Evolutionary conservation across 2,329 filamentous ascomycete species (phyloP).

Genomic region (Neopestalotiopsis rosae): DNA sequence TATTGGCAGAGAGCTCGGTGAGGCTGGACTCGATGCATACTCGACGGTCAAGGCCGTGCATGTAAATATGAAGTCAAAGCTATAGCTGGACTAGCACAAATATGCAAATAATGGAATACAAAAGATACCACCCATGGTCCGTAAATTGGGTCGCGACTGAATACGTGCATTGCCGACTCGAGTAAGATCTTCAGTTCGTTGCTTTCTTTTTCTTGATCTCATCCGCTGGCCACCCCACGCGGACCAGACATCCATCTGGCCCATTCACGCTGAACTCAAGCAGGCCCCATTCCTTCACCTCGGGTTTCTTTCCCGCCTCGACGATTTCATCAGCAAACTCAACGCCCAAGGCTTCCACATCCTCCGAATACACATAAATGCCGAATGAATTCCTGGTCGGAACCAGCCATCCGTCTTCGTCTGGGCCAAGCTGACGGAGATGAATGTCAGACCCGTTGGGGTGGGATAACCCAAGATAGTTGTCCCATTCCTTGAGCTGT

Average conservation of each 20-base stretch:
- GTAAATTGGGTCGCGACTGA: too few species aligned
- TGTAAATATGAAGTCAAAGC: conserved; percentile 20
- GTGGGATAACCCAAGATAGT: conserved; percentile 10
- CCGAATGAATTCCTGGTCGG: conserved; percentile 10
- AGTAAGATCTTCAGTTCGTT: neutral
- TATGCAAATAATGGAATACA: too few species aligned
- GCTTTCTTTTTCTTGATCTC: conserved; percentile 9
- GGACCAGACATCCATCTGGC: conserved; percentile 14
- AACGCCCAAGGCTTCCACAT: conserved; percentile 4
- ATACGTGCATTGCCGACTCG: neutral
- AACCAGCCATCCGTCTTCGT: conserved; percentile 8
- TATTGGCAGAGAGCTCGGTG: conserved; percentile 18
- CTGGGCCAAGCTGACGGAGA: conserved; percentile 1
- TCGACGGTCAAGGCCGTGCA: conserved; percentile 22
- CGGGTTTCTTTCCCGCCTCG: conserved; percentile 8
- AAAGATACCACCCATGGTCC: too few species aligned
- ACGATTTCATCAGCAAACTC: conserved; percentile 15
- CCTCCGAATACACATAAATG: conserved; percentile 12
- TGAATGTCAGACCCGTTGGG: conserved; percentile 16
- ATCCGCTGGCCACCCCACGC: conserved; percentile 11
- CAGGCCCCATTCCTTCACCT: conserved; percentile 16
- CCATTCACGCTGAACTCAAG: conserved; percentile 14
- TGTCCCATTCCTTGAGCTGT: conserved; percentile 1
- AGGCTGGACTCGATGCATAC: conserved; percentile 20
- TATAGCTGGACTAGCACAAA: neutral